Evolutionary conservation across 768 basidiomycete genomes (phyloP).

Genomic region (Boletus patriciae): DNA sequence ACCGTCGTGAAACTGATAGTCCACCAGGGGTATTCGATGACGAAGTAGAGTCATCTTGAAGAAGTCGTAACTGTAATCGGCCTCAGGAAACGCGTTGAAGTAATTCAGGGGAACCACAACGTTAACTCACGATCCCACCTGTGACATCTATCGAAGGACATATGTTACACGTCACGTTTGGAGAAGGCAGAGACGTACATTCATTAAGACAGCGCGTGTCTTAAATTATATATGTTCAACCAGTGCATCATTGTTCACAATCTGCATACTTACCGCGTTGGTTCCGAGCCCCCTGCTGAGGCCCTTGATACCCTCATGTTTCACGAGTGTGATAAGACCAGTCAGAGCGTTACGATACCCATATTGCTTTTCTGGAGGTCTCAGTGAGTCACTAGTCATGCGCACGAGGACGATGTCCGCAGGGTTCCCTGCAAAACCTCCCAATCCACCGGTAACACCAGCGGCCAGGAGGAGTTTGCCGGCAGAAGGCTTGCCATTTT

Average conservation of each 20-base stretch:
- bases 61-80: conserved; percentile 62
- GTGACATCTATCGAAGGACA: conserved; percentile 54
- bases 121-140: conserved; percentile 75
- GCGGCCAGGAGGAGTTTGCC: conserved; percentile 61
- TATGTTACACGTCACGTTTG: conserved; percentile 2
- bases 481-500: conserved; percentile 51
- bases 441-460: conserved; percentile 72
- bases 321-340: conserved; percentile 65
- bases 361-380: conserved; percentile 71
- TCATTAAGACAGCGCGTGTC: conserved; percentile 72
- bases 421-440: conserved; percentile 84
- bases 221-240: conserved; percentile 24
- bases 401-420: conserved; percentile 73
- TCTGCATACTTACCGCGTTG: conserved; percentile 57
- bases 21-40: conserved; percentile 50
- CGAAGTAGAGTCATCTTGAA: conserved; percentile 63
- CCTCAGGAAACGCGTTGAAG: conserved; percentile 1
- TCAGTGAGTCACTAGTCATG: conserved; percentile 85
- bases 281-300: conserved; percentile 74
- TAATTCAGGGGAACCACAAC: neutral
- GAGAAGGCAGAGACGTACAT: conserved; percentile 44
- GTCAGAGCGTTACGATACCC: conserved; percentile 77
- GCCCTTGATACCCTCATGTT: conserved; percentile 67
- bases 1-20: conserved; percentile 65
- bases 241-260: neutral